Evolutionary conservation across 1,139 yeast genomes (phyloP).

Genomic region (Pichia sp.): DNA sequence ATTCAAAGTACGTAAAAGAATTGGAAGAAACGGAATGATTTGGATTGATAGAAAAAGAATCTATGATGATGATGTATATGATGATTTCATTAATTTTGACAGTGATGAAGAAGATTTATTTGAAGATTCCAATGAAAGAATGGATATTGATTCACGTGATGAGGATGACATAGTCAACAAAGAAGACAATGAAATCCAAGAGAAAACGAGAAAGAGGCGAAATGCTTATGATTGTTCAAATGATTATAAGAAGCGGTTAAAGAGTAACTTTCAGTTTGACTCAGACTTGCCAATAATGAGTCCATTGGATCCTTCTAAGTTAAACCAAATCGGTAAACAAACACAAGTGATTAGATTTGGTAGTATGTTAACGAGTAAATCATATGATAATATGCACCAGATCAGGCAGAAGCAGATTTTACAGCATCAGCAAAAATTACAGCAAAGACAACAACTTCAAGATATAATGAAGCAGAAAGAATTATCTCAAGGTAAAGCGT

Average conservation of each 20-base stretch:
- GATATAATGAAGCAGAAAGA: neutral
- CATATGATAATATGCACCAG: constrained; percentile 60
- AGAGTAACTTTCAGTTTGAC: constrained; percentile 74
- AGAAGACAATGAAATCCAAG: constrained; percentile 4
- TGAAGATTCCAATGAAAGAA: constrained; percentile 16
- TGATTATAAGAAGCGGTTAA: constrained; percentile 47
- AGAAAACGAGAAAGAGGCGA: constrained; percentile 14
- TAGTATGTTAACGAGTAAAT: constrained; percentile 79
- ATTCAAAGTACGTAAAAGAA: constrained; percentile 63
- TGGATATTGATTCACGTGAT: constrained; percentile 18
- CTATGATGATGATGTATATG: constrained; percentile 36
- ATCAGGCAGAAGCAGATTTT: constrained; percentile 33
- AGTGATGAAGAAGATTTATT: constrained; percentile 25
- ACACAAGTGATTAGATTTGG: constrained; percentile 91
- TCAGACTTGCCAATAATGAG: constrained; percentile 49
- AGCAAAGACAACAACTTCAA: constrained; percentile 20
- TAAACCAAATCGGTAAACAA: constrained; percentile 77
- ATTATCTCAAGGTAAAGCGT: too few relatives aligned
- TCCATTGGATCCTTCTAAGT: constrained; percentile 57
- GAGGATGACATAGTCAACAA: constrained; percentile 11
- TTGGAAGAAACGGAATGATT: constrained; percentile 62
- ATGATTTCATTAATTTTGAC: constrained; percentile 29
- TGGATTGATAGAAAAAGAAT: constrained; percentile 58
- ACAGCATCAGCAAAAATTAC: constrained; percentile 46
- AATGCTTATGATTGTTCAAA: constrained; percentile 48